Conservation (phyloP, 2,329 filamentous ascomycete species). For the Orbilia javanica region DNA sequence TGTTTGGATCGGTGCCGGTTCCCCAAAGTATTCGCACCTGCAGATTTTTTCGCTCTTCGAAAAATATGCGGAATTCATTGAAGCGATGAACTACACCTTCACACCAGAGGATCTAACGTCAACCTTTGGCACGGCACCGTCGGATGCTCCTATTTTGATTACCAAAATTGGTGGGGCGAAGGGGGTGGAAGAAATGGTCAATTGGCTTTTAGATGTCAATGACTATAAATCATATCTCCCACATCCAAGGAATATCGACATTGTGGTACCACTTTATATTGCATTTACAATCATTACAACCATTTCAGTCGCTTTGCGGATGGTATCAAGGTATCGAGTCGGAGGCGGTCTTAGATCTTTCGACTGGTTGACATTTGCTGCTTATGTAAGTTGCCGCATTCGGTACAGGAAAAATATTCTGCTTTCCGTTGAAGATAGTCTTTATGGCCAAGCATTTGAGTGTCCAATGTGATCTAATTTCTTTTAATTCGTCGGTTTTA, state of each 20-base stretch:
- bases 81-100: slow-evolving; percentile 1
- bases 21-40: slow-evolving; percentile 13
- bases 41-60: not conserved
- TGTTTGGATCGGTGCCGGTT: slow-evolving; percentile 5
- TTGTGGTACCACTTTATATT: slow-evolving; percentile 23
- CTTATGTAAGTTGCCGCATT: slow-evolving; percentile 7
- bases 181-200: not conserved
- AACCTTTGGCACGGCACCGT: slow-evolving; percentile 15
- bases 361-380: slow-evolving; percentile 23
- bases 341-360: slow-evolving; percentile 1
- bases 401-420: not conserved
- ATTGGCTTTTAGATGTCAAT: not conserved
- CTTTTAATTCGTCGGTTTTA: not conserved
- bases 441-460: too few species aligned
- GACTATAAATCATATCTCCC: not conserved
- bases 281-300: slow-evolving; percentile 24
- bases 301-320: slow-evolving; percentile 19
- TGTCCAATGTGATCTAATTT: not conserved
- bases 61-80: not conserved
- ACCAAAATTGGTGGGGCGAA: not conserved
- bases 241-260: slow-evolving; percentile 1
- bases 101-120: slow-evolving; percentile 3
- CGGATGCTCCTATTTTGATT: not conserved
- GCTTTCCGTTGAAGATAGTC: too few species aligned
- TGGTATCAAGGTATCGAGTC: slow-evolving; percentile 19